Conservation (phyloP, 106 monocot genomes). For the Dendrobium nobile region DNA sequence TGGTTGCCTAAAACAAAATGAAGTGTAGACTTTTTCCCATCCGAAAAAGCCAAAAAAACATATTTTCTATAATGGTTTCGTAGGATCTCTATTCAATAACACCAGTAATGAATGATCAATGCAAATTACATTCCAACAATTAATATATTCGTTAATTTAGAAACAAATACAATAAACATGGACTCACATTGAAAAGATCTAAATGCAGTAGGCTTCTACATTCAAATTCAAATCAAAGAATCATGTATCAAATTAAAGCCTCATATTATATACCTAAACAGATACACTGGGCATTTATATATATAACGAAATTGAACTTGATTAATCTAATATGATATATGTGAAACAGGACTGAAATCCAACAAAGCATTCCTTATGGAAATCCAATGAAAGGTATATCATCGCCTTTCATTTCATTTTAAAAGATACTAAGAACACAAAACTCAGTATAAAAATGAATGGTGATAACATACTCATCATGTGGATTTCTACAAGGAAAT, state of each 20-base stretch:
- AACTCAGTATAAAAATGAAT: background rate
- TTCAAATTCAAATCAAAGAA: constrained; percentile 2
- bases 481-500: background rate
- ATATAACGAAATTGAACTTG: background rate
- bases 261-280: background rate
- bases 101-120: too few species aligned
- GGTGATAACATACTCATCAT: background rate
- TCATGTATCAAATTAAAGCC: background rate
- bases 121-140: too few species aligned
- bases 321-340: background rate
- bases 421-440: too few species aligned
- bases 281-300: background rate
- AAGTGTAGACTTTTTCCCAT: too few species aligned
- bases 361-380: too few species aligned
- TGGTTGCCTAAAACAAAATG: too few species aligned
- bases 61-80: too few species aligned
- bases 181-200: background rate
- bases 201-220: background rate
- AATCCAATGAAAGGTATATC: too few species aligned
- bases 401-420: too few species aligned
- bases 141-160: background rate
- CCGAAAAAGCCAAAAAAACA: too few species aligned
- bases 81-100: too few species aligned
- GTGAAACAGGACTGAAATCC: background rate
- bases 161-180: background rate